Evolutionary conservation across 176 grass and related monocot genomes (phyloP), one percentile per base, ranked within the genome.

Genomic region (Coix lacrymajobi): DNA sequence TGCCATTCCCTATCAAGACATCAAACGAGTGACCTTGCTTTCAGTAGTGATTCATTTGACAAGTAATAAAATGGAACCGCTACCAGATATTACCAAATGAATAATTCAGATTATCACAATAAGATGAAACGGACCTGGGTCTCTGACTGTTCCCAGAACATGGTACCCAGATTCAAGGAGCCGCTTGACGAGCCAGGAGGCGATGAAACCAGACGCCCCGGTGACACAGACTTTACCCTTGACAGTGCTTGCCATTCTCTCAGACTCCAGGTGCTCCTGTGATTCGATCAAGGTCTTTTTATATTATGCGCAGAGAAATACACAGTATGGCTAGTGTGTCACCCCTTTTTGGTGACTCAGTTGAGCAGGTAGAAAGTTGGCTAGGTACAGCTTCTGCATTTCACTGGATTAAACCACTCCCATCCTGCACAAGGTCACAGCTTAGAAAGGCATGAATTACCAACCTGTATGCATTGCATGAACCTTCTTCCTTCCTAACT

Each of bases 161-260:
- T 89, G 86, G 85, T 94, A 97, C 28, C 92, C 95, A 0, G 88
- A 89, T 43, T 94, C 74, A 0, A 97, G 92, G 82, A 97, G 90
- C 69, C 86, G 74, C 71, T 92, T 97, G 69, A 92, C 68, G 71
- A 97, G 90, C 92, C 95, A 97, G 25, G 92, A 97, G 65, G 95
- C 92, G 75, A 94, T 79, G 83, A 85, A 97, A 51, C 95, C 95
- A 28, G 92, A 87, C 7, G 94, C 94, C 82, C 92, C 94, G 8
- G 94, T 97, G 39, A 97, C 88, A 24, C 95, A 97, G 30, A 94
- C 84, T 82, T 89, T 94, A 30, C 95, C 84, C 78, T 88, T 92
- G 75, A 39, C 62, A 13, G 22, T 56, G 45, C 77, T 49, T 4
- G 67, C 68, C 88, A 83, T 90, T 86, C 38, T 86, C 73, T 66